Evolutionary conservation across 169 alveolate genomes (phyloP).

Genomic region (Toxoplasma gondii): DNA sequence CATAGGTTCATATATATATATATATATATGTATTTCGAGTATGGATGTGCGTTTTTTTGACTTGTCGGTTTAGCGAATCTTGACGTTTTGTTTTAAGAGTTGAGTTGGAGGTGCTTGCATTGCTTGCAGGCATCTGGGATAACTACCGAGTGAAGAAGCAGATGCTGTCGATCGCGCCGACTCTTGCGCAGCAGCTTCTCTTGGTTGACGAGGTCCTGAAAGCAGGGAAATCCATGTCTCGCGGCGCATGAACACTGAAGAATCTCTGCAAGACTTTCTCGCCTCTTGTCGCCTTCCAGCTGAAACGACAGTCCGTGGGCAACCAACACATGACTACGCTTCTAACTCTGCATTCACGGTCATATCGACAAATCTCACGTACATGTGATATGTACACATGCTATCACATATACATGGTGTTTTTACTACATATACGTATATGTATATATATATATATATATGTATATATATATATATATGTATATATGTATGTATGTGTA

Average conservation of each 20-base stretch:
- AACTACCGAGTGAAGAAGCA: slow-evolving; percentile 96
- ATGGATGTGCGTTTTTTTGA: too few relatives aligned
- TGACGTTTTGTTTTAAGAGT: too few relatives aligned
- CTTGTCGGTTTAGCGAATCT: too few relatives aligned
- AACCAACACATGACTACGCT: too few relatives aligned
- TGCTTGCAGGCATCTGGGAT: slow-evolving; percentile 90
- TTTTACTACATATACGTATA: background rate
- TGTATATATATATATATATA: background rate
- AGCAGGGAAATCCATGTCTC: slow-evolving; percentile 96
- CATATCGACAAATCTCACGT: background rate
- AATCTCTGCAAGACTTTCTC: too few relatives aligned
- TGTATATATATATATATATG: background rate
- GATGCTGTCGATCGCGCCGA: slow-evolving; percentile 95
- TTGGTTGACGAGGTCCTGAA: slow-evolving; percentile 97
- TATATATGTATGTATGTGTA: background rate
- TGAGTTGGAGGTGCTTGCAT: background rate
- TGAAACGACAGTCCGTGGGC: too few relatives aligned
- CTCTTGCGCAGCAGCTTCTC: slow-evolving; percentile 96
- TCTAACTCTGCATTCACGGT: background rate
- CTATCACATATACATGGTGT: background rate
- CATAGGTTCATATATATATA: background rate
- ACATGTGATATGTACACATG: background rate
- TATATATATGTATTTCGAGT: background rate
- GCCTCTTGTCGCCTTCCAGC: too few relatives aligned
- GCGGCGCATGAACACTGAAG: background rate